Conservation (phyloP, 2,329 filamentous ascomycete genomes). For the Aspergillus oerlinghausenensis region DNA sequence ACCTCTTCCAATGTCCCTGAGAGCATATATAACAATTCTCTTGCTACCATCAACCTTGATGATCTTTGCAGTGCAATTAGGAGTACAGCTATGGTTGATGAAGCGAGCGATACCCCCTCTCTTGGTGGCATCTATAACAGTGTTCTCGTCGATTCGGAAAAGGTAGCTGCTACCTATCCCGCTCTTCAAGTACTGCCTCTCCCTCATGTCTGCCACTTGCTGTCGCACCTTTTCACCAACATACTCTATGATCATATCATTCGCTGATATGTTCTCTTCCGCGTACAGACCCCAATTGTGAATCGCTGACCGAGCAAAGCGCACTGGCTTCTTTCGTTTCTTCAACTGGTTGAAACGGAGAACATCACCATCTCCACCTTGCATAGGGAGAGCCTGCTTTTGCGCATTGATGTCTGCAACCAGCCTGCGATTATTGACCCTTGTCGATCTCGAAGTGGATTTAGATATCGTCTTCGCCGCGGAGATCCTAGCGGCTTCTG, state of each 20-base stretch:
- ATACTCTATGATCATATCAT: slow-evolving; percentile 99
- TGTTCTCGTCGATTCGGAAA: slow-evolving; percentile 96
- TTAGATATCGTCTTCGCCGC: slow-evolving; percentile 79
- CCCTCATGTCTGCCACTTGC: slow-evolving; percentile 93
- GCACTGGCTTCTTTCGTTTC: slow-evolving; percentile 98
- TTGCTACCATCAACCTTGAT: slow-evolving; percentile 98
- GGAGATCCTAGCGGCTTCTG: slow-evolving; percentile 67
- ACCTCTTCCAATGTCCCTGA: slow-evolving; percentile 94
- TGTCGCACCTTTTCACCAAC: slow-evolving; percentile 96
- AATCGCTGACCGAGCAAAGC: slow-evolving; percentile 94
- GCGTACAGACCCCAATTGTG: slow-evolving; percentile 99
- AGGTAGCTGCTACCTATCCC: slow-evolving; percentile 96
- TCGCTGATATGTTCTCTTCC: slow-evolving; percentile 93
- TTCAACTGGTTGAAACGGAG: slow-evolving; percentile 98
- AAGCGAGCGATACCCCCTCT: slow-evolving; percentile 97
- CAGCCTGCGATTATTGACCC: slow-evolving; percentile 90
- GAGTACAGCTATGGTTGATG: slow-evolving; percentile 96
- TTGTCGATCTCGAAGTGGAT: slow-evolving; percentile 86
- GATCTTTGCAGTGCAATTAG: slow-evolving; percentile 98
- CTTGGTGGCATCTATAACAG: slow-evolving; percentile 96
- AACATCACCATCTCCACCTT: slow-evolving; percentile 78
- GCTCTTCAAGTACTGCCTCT: slow-evolving; percentile 87
- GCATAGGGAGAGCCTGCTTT: slow-evolving; percentile 67
- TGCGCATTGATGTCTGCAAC: slow-evolving; percentile 94
- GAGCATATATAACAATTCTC: slow-evolving; percentile 96